Evolutionary conservation across 805 yeast genomes (phyloP).

Genomic region (Schizosaccharomyces pombe): ASM294v3 CU329670.1:5118001-5118500

Average conservation of each 20-base stretch:
- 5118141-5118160: constrained; percentile 95
- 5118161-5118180: constrained; percentile 93
- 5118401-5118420: constrained; percentile 96
- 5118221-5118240: constrained; percentile 92
- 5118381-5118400: constrained; percentile 93
- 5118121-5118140: constrained; percentile 97
- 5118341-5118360: constrained; percentile 85
- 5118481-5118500: constrained; percentile 76
- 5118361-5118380: constrained; percentile 96
- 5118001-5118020: constrained; percentile 96
- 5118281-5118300: constrained; percentile 68
- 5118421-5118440: constrained; percentile 84
- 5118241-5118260: constrained; percentile 98
- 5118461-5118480: constrained; percentile 42
- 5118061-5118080: constrained; percentile 98
- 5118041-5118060: constrained; percentile 98
- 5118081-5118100: constrained; percentile 72
- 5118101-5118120: constrained; percentile 87
- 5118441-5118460: constrained; percentile 71
- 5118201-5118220: constrained; percentile 93
- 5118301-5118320: constrained; percentile 66
- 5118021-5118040: constrained; percentile 99
- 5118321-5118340: constrained; percentile 92
- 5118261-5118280: constrained; percentile 99
- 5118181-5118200: constrained; percentile 93